These are phyloP conservation scores for Cercospora sp. DNA, from an alignment of 2,329 filamentous ascomycete genomes.

Conservation along the genomic window DNA sequence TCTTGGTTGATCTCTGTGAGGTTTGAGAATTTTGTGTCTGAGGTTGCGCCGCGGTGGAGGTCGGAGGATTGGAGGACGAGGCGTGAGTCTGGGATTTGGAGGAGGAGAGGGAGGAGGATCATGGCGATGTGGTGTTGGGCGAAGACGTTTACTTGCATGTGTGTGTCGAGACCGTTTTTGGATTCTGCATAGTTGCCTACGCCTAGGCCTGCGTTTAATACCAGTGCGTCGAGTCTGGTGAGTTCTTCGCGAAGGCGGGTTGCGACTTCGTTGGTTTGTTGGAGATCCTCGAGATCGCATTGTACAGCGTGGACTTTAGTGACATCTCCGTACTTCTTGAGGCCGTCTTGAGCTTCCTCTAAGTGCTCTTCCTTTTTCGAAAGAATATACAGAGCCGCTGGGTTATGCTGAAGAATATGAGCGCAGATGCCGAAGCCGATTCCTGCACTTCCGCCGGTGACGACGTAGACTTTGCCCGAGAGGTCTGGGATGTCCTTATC, in stretches of 20 bases:
- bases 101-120: slow-evolving; percentile 35
- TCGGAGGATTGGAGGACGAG: slow-evolving; percentile 54
- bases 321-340: slow-evolving; percentile 47
- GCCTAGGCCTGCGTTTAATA: slow-evolving; percentile 46
- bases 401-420: slow-evolving; percentile 54
- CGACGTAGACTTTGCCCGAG: slow-evolving; percentile 45
- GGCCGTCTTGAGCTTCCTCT: slow-evolving; percentile 46
- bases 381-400: slow-evolving; percentile 50
- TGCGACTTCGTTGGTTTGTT: slow-evolving; percentile 43
- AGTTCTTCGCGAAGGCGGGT: slow-evolving; percentile 46
- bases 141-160: slow-evolving; percentile 40
- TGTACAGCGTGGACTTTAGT: slow-evolving; percentile 47
- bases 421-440: slow-evolving; percentile 51
- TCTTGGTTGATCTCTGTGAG: slow-evolving; percentile 52
- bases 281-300: slow-evolving; percentile 41
- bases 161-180: slow-evolving; percentile 43
- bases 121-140: slow-evolving; percentile 48
- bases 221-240: slow-evolving; percentile 44
- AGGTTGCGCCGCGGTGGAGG: slow-evolving; percentile 46
- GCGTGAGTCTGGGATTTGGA: slow-evolving; percentile 49
- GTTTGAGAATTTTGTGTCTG: slow-evolving; percentile 45
- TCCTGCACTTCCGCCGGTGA: slow-evolving; percentile 42
- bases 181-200: slow-evolving; percentile 48
- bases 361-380: slow-evolving; percentile 50
- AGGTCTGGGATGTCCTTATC: slow-evolving; percentile 45